Percentiles rank a stretch among this genome's conserved stretches.
phyloP scores from a whole-genome alignment of 768 basidiomycete genomes.

The Chiua virens region DNA sequence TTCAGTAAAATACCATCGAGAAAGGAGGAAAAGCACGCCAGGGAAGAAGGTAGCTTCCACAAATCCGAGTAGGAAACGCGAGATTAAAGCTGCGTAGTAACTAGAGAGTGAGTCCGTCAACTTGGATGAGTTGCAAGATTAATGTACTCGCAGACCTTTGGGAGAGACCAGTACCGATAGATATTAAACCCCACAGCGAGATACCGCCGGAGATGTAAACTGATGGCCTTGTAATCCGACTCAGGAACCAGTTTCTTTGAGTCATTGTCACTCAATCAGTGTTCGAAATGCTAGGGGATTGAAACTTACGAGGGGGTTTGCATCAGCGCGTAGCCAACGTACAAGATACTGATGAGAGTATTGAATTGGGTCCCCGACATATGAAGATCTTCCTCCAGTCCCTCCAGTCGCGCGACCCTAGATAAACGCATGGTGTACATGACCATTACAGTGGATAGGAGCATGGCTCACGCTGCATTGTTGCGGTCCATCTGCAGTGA shows the following conservation, averaged over 20 bases:
- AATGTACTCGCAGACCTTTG: too few relatives aligned
- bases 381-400: slow-evolving; percentile 64
- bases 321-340: slow-evolving; percentile 72
- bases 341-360: slow-evolving; percentile 64
- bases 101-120: slow-evolving; percentile 26
- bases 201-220: too few relatives aligned
- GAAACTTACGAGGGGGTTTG: slow-evolving; percentile 65
- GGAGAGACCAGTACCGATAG: too few relatives aligned
- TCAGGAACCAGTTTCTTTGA: too few relatives aligned
- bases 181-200: too few relatives aligned
- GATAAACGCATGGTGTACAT: neutral
- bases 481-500: slow-evolving; percentile 55
- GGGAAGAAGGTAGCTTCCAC: slow-evolving; percentile 71
- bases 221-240: too few relatives aligned
- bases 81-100: slow-evolving; percentile 60
- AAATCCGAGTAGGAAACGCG: slow-evolving; percentile 77
- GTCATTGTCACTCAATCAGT: too few relatives aligned
- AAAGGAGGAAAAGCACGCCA: slow-evolving; percentile 63
- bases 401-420: slow-evolving; percentile 69
- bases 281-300: too few relatives aligned
- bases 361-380: slow-evolving; percentile 62
- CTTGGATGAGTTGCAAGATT: too few relatives aligned
- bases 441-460: too few relatives aligned
- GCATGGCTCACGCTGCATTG: slow-evolving; percentile 39
- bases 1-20: slow-evolving; percentile 48